A percentile compares a stretch with the other conserved stretches of the same genome.
Evolutionary conservation across 176 grass and related monocot species (phyloP).

Genomic region (Cocos nucifera): DNA sequence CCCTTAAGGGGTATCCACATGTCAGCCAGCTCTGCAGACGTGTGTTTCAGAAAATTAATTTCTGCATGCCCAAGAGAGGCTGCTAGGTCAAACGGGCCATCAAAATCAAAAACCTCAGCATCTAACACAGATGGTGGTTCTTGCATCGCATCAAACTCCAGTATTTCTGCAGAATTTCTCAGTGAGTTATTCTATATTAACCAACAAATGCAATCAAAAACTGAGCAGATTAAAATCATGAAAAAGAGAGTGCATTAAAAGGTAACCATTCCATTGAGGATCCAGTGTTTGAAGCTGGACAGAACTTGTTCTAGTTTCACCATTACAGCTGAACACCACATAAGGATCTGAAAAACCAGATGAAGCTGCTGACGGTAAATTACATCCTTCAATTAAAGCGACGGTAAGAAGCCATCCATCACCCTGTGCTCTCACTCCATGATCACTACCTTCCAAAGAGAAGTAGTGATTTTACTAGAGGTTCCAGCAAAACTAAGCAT

Average conservation of each 20-base stretch:
- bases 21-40: constrained; percentile 52
- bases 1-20: constrained; percentile 72
- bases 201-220: too few species aligned
- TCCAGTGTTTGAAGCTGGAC: constrained; percentile 79
- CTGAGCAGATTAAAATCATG: too few species aligned
- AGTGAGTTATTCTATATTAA: constrained; percentile 3
- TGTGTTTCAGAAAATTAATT: constrained; percentile 75
- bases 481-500: neutral
- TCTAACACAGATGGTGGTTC: constrained; percentile 73
- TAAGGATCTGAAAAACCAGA: constrained; percentile 65
- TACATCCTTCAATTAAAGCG: constrained; percentile 62
- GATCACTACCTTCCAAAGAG: constrained; percentile 41
- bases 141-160: constrained; percentile 86
- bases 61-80: constrained; percentile 67
- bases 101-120: constrained; percentile 73
- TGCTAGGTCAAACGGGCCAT: constrained; percentile 62
- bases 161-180: constrained; percentile 45
- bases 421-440: constrained; percentile 52
- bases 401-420: constrained; percentile 81
- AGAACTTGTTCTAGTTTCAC: constrained; percentile 64
- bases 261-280: constrained; percentile 88
- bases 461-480: constrained; percentile 1
- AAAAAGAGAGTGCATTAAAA: neutral
- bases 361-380: constrained; percentile 42
- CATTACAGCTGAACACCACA: constrained; percentile 75